A percentile compares a stretch with the other conserved stretches of the same genome.
These are phyloP conservation scores for Pleurozium schreberi DNA, from an alignment of 225 moss, liverwort and hornwort species.

Conservation along the genomic window DNA sequence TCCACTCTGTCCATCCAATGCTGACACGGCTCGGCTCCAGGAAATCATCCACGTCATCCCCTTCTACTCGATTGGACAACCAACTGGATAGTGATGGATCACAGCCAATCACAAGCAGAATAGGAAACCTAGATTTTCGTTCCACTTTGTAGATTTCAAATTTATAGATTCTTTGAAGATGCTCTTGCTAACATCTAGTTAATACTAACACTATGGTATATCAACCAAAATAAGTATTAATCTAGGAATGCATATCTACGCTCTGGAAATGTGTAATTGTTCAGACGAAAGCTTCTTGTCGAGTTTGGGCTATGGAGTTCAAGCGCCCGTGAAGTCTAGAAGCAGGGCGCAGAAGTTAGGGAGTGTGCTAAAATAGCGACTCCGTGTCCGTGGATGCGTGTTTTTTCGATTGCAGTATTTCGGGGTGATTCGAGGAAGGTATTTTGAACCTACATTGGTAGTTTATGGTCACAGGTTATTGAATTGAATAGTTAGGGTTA, in stretches of 20 bases:
- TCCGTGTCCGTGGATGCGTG: not conserved
- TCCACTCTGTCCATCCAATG: not conserved
- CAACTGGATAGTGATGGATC: not conserved
- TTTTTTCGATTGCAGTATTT: not conserved
- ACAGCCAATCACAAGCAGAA: constrained; percentile 4
- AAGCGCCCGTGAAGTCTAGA: not conserved
- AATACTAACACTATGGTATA: rapidly evolving
- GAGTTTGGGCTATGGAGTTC: not conserved
- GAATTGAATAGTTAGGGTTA: constrained; percentile 20
- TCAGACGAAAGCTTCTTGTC: not conserved
- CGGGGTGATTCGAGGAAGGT: not conserved
- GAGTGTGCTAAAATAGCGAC: not conserved
- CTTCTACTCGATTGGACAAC: constrained; percentile 7
- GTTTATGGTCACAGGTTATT: not conserved
- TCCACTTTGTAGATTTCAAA: not conserved
- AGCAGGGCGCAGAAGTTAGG: not conserved
- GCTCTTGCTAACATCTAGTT: rapidly evolving
- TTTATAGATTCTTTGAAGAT: rapidly evolving
- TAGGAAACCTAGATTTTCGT: not conserved
- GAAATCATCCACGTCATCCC: constrained; percentile 4
- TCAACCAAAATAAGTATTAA: not conserved
- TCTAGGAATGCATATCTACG: not conserved
- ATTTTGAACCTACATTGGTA: not conserved
- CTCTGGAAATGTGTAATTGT: too few relatives aligned
- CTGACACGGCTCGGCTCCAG: not conserved